Base-by-base conservation (phyloP, 1,284 basidiomycete species). In the Fomitopsis pinicola region DNA sequence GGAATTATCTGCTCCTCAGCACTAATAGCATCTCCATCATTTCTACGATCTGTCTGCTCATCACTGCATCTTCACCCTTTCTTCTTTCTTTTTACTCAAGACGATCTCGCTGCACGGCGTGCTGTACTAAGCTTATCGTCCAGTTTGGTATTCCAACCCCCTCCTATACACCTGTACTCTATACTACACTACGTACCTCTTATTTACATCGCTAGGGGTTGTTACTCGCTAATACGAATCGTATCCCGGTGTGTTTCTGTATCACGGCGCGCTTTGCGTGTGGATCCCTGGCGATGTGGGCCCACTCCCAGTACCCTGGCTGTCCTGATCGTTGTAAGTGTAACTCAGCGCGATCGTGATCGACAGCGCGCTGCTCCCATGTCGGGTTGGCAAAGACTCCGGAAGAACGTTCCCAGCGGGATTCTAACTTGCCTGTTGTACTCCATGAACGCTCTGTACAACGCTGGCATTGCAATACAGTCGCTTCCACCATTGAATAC, bases 181-280 rank as follows among this genome's bases (percentile, higher is more conserved):
- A 65, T 64, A 64, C 66, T 69, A 69, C 64, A 62, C 63, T 69
- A 69, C 58, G 62, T 66, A 12, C 59, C 50, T 40, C 59, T 28
- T 45, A 28, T 45, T 61, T 42, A 61, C 59, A 57, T 48, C 46
- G 53, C 60, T 60, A 59, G 58, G 58, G 50, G 62, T 64, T 62
- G 63, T 64, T 64, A 67, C 63, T 64, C 61, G 60, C 64, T 67
- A 69, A 67, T 68, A 58, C 62, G 65, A 69, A 68, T 68, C 66
- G 17, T 57, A 57, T 45, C 54, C 63, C 63, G 63, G 56, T 19
- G 48, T 50, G 48, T 50, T 55, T 22, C 48, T 62, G 61, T 62
- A 58, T 26, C 35, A 55, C 22, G 28, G 7, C 15, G 28, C 5
- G 48, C 26, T 48, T 8, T 14, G 46, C 26, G 46, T 10, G 14